Evolutionary conservation across 164 flowering plant species (phyloP).

Genomic region (Brasenia schreberi): DNA sequence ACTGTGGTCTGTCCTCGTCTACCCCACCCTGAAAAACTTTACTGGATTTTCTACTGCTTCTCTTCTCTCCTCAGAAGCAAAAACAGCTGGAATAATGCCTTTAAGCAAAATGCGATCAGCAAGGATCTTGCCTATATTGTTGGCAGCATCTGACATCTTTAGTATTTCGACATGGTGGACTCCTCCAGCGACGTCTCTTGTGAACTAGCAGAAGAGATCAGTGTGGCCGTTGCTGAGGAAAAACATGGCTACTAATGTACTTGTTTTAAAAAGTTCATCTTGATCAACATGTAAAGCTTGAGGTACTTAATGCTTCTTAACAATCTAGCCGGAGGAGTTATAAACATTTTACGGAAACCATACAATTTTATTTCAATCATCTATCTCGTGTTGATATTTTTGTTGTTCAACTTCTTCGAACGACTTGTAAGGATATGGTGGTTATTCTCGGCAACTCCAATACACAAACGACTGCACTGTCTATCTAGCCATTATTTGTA

Average conservation of each 20-base stretch:
- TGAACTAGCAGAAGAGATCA: conserved; percentile 69
- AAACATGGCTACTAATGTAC: conserved; percentile 64
- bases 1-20: no score
- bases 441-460: no score
- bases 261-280: conserved; percentile 84
- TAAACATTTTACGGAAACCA: conserved; percentile 30
- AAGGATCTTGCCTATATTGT: conserved; percentile 58
- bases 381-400: no score
- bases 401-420: no score
- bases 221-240: conserved; percentile 79
- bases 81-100: conserved; percentile 54
- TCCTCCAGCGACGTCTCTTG: conserved; percentile 55
- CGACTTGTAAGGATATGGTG: no score
- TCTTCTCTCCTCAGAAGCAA: conserved; percentile 36
- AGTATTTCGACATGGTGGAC: conserved; percentile 33
- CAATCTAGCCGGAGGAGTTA: conserved; percentile 61
- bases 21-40: no score
- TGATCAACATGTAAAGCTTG: conserved; percentile 60
- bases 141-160: conserved; percentile 78
- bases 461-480: no score
- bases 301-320: conserved; percentile 43
- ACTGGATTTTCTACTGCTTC: no score
- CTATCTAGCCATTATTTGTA: no score
- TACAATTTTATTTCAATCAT: no score
- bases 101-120: conserved; percentile 56